Base-by-base conservation (phyloP, 345 rosid species). In the Lagerstroemia speciosa region DNA sequence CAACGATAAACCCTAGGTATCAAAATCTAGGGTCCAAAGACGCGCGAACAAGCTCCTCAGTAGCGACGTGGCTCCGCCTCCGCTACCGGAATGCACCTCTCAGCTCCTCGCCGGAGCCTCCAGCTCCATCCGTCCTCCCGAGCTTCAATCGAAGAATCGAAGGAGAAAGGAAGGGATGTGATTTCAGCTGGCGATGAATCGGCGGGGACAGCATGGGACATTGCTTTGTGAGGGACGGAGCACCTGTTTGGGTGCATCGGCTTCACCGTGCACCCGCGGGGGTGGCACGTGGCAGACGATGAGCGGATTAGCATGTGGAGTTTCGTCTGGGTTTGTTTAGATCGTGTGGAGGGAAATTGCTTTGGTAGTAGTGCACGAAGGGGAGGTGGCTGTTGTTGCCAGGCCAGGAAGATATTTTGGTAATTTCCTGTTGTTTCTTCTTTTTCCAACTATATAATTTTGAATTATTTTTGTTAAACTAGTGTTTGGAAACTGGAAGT, bases 141-240 rank as follows among this genome's bases (percentile, higher is more conserved):
- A 43, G 63, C 58, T 17, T 64, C 75, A 67, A 69, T 32, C 77
- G 76, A 57, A 46, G 27, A 53, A n/a, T n/a, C n/a, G 1, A 78
- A 72, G 66, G 46, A 31, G n/a, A n/a, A n/a, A n/a, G n/a, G n/a
- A n/a, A 30, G n/a, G n/a, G n/a, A n/a, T 64, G 31, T 20, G 71
- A 71, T 70, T 69, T 74, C 41, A 33, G 41, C 24, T 73, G 73
- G 80, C 70, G 77, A 78, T 62, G 66, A 48, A 68, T 71, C 71
- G 78, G 74, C 78, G n/a, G 72, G 48, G n/a, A 73, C 66, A 62
- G 50, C 63, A 50, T 38, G 41, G 10, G 5, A 38, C 41, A 10
- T 37, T 34, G 64, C 57, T 69, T 46, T 16, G 22, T 40, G 62
- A 26, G 65, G 62, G 50, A 20, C n/a, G 58, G 55, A 69, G 58